Evolutionary conservation across 768 basidiomycete genomes (phyloP), one percentile per base, ranked within the genome.

Genomic region (Sistotremastrum suecicum): DNA sequence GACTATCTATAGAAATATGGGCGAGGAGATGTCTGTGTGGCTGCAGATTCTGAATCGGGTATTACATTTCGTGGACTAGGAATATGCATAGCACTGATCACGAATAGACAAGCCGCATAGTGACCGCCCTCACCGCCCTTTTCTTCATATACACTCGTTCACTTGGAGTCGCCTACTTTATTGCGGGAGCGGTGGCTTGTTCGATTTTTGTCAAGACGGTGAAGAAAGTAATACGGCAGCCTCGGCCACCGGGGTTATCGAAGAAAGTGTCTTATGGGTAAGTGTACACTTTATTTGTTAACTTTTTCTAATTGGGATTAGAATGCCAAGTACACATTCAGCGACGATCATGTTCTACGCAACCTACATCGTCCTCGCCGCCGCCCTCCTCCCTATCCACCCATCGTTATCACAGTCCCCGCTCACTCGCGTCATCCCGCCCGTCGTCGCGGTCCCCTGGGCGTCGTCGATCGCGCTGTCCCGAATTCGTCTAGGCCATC

Each of bases 251-350:
- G 34, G 54, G 63, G 28, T 54, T 58, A 29, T 50, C 50, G 39
- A 61, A 62, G 39, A 83, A 79, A 56, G 63, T 64, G 43, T 66
- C 76, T 3, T 88, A 81, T 56, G 85, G 85, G 84, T 86, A 54
- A 42, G 74, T 57, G 30, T 7, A 5, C 7, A 20, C 37, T 42
- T 42, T 41, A 39, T 41, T 34, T 7, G 9, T 30, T 42, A 34
- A 7, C 32, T 39, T n/a, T 37, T 20, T 29, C 36, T 7, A 7
- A 28, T 12, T 39, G 5, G 30, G 5, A 28, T 9, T 48, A 86
- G 85, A 8, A 87, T 88, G 85, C 85, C 85, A 4, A 83, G 80
- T 50, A 87, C 85, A 4, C 85, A 88, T 58, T 79, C 84, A 7
- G 77, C 82, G 7, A 64, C 68, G 4, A 82, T 83, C 52, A 67